Evolutionary conservation across 2,329 filamentous ascomycete genomes (phyloP).

Genomic region (Colletotrichum neosansevieriae): DNA sequence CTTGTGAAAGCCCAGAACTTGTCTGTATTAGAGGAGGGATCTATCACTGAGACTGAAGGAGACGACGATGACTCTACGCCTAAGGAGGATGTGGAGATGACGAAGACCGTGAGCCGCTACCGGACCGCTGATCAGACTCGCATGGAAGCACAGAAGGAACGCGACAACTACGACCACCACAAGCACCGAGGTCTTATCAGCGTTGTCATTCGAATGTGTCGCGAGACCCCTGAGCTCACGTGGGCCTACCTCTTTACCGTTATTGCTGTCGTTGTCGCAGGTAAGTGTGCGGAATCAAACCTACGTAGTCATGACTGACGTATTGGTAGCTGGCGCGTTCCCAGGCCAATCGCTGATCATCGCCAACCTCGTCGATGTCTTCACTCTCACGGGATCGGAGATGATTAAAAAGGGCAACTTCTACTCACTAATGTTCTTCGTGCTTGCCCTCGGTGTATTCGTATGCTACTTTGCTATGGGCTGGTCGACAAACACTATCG

Average conservation of each 20-base stretch:
- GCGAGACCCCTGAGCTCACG: conserved; percentile 52
- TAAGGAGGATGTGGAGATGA: conserved; percentile 41
- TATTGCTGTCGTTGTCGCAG: conserved; percentile 46
- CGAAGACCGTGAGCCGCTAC: conserved; percentile 49
- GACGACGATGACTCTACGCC: conserved; percentile 40
- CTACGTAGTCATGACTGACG: background rate
- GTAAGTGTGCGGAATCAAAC: conserved; percentile 33
- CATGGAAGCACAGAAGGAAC: conserved; percentile 51
- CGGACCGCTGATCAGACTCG: conserved; percentile 47
- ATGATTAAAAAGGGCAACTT: conserved; percentile 60
- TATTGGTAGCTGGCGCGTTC: conserved; percentile 48
- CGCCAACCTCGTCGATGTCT: conserved; percentile 56
- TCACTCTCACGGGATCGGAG: conserved; percentile 48
- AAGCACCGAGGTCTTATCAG: conserved; percentile 48
- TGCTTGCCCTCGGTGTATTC: conserved; percentile 59
- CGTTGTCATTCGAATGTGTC: conserved; percentile 50
- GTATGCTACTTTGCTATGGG: conserved; percentile 58
- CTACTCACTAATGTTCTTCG: conserved; percentile 67
- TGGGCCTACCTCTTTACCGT: conserved; percentile 52
- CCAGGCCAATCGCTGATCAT: conserved; percentile 60
- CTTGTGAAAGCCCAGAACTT: conserved; percentile 60
- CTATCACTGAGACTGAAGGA: conserved; percentile 43
- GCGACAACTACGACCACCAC: conserved; percentile 52
- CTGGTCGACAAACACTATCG: conserved; percentile 50
- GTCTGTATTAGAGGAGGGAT: conserved; percentile 44